These are phyloP conservation scores for Scheffersomyces titani DNA, from an alignment of 1,139 yeast genomes.

Conservation along the genomic window DNA sequence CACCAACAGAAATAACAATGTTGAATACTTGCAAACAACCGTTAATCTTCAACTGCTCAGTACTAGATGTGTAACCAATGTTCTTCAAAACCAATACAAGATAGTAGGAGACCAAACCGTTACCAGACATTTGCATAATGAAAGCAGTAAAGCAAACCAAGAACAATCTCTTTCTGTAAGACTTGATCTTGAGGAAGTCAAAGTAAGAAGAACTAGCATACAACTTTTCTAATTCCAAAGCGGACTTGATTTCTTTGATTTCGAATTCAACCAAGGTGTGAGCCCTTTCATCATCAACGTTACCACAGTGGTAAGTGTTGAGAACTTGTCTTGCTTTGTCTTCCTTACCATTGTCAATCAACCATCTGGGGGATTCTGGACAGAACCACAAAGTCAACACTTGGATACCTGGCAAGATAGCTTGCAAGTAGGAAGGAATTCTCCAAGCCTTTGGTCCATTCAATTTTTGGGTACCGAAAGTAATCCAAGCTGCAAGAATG, in stretches of 20 bases:
- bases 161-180: conserved; percentile 48
- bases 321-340: conserved; percentile 40
- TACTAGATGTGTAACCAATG: conserved; percentile 47
- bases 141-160: conserved; percentile 33
- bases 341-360: conserved; percentile 38
- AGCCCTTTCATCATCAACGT: conserved; percentile 29
- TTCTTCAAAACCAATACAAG: conserved; percentile 47
- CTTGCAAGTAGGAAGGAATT: conserved; percentile 50
- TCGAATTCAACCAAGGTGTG: conserved; percentile 43
- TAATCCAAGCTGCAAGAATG: conserved; percentile 54
- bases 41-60: conserved; percentile 47
- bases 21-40: conserved; percentile 46
- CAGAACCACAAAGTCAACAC: conserved; percentile 33
- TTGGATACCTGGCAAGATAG: conserved; percentile 30
- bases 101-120: conserved; percentile 54
- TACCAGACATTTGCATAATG: conserved; percentile 53
- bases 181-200: conserved; percentile 36
- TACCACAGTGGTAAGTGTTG: conserved; percentile 42
- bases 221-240: conserved; percentile 35
- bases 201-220: conserved; percentile 26
- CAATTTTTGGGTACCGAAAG: conserved; percentile 47
- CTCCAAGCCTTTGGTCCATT: conserved; percentile 38
- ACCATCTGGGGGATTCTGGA: conserved; percentile 63
- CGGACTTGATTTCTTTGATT: conserved; percentile 44
- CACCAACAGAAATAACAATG: conserved; percentile 34